Percentiles rank a stretch among this genome's conserved stretches.
Conservation (phyloP, 164 flowering plant genomes). For the Paratinospora sagittata region DNA sequence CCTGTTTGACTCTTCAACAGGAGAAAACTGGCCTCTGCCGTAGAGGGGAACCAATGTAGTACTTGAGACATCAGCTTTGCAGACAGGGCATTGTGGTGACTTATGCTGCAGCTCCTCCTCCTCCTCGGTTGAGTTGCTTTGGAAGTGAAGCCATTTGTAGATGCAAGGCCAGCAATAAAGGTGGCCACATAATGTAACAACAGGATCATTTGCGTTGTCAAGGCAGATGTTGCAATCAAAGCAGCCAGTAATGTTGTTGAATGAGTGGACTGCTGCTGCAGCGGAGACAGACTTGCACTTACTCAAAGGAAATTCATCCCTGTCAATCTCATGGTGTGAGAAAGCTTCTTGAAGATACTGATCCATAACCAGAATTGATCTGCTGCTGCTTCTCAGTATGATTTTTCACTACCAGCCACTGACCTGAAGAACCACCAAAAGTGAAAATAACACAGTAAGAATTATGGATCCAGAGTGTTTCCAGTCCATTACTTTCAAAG, state of each 20-base stretch:
- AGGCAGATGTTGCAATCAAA: slow-evolving; percentile 89
- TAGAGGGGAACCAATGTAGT: slow-evolving; percentile 55
- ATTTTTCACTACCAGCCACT: background rate
- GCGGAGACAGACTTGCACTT: slow-evolving; percentile 30
- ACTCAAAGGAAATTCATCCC: slow-evolving; percentile 12
- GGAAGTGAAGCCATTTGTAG: slow-evolving; percentile 66
- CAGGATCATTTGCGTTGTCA: slow-evolving; percentile 69
- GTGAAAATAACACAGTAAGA: background rate
- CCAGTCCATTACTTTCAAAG: background rate
- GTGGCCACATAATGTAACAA: slow-evolving; percentile 85
- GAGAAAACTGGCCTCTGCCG: slow-evolving; percentile 35
- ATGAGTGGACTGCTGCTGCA: background rate
- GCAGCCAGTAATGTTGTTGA: slow-evolving; percentile 25
- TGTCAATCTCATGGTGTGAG: slow-evolving; percentile 10
- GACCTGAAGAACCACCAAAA: background rate
- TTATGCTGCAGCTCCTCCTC: slow-evolving; percentile 25
- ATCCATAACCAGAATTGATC: slow-evolving; percentile 14
- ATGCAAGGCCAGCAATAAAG: slow-evolving; percentile 91
- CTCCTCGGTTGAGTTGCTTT: slow-evolving; percentile 23
- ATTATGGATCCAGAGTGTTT: background rate
- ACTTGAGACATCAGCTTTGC: slow-evolving; percentile 46
- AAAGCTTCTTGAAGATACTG: slow-evolving; percentile 22
- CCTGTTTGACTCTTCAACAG: slow-evolving; percentile 18
- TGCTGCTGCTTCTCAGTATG: background rate
- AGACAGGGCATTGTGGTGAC: slow-evolving; percentile 52